Evolutionary conservation across 1,284 basidiomycete species (phyloP).

Genomic region (Ceratobasidium sp.): DNA sequence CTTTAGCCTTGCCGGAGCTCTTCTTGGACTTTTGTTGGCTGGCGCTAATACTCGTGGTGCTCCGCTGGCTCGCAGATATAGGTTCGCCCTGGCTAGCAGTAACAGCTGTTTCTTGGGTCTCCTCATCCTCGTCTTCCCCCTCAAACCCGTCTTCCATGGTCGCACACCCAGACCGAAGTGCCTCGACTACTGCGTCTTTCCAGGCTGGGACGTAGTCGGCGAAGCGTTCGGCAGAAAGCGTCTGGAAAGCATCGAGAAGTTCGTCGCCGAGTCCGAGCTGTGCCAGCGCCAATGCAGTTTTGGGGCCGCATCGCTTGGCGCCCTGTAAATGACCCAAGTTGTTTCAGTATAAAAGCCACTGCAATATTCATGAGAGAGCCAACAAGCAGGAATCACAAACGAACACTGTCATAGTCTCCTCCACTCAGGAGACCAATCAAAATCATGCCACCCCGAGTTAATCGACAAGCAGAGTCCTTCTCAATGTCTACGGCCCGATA

Average conservation of each 20-base stretch:
- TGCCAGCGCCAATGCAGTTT: constrained; percentile 59
- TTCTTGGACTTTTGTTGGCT: constrained; percentile 25
- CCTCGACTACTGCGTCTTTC: constrained; percentile 51
- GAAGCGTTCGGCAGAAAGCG: constrained; percentile 61
- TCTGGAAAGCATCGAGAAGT: constrained; percentile 71
- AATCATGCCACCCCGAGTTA: constrained; percentile 81
- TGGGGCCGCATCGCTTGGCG: constrained; percentile 52
- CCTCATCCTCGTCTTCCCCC: constrained; percentile 23
- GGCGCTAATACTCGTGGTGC: constrained; percentile 3
- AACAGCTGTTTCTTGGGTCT: constrained; percentile 33
- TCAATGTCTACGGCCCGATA: constrained; percentile 68
- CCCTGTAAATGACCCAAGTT: constrained; percentile 31
- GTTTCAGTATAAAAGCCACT: constrained; percentile 7
- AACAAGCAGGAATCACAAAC: constrained; percentile 49
- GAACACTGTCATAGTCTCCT: constrained; percentile 86
- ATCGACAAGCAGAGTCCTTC: constrained; percentile 63
- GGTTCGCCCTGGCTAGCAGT: constrained; percentile 26
- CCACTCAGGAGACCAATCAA: constrained; percentile 88
- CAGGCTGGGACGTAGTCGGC: constrained; percentile 67
- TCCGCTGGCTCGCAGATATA: constrained; percentile 22
- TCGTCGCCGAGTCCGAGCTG: constrained; percentile 56
- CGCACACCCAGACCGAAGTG: constrained; percentile 38
- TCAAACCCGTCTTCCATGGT: constrained; percentile 43
- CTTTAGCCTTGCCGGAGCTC: constrained; percentile 19
- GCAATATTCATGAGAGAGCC: neutral